phyloP scores from a whole-genome alignment of 2,329 filamentous ascomycete species.

The Harringtonia lauricola region DNA sequence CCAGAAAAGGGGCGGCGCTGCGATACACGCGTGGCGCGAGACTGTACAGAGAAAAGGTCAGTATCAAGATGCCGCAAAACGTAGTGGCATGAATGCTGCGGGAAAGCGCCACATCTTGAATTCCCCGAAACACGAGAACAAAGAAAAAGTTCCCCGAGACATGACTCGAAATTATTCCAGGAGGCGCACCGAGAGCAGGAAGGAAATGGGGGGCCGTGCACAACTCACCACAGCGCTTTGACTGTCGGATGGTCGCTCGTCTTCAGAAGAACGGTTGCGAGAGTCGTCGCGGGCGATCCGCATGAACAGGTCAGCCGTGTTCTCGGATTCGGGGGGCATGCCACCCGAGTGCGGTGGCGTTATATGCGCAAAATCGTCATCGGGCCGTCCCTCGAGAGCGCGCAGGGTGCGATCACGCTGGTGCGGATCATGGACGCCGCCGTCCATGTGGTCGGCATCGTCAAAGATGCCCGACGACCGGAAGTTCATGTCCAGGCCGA shows the following conservation, averaged over 20 bases:
- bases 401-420: slow-evolving; percentile 39
- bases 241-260: slow-evolving; percentile 21
- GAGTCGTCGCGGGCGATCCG: slow-evolving; percentile 45
- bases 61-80: too few relatives aligned
- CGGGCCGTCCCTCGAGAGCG: slow-evolving; percentile 35
- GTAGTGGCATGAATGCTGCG: too few relatives aligned
- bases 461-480: slow-evolving; percentile 32
- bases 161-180: too few relatives aligned
- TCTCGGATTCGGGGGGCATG: slow-evolving; percentile 32
- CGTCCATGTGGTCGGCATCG: slow-evolving; percentile 26
- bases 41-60: slow-evolving; percentile 21
- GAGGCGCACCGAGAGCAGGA: background rate
- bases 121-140: background rate
- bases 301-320: slow-evolving; percentile 47
- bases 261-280: slow-evolving; percentile 24
- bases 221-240: slow-evolving; percentile 36
- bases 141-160: too few relatives aligned
- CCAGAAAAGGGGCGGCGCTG: slow-evolving; percentile 44
- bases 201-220: too few relatives aligned
- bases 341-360: slow-evolving; percentile 29
- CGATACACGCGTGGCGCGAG: slow-evolving; percentile 32
- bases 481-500: slow-evolving; percentile 39
- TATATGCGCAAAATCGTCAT: slow-evolving; percentile 25
- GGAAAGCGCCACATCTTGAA: too few relatives aligned
- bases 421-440: slow-evolving; percentile 21